Evolutionary conservation across 257 asterid genomes (phyloP).

Genomic region (Verbascum thapsus): DNA sequence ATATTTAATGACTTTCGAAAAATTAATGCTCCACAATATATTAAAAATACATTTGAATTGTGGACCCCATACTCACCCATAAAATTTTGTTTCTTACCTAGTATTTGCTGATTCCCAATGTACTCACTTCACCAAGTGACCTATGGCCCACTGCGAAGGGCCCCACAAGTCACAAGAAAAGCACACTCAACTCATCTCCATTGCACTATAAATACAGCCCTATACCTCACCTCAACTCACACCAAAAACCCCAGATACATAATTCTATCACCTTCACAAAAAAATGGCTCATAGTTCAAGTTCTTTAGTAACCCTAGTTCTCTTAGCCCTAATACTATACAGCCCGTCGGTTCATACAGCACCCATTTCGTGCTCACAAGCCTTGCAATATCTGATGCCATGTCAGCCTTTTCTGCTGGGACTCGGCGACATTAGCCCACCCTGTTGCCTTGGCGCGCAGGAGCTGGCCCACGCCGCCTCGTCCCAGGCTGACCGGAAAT

Average conservation of each 20-base stretch:
- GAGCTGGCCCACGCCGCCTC: neutral
- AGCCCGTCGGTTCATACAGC: neutral
- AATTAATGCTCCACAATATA: too few species aligned
- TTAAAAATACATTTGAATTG: too few species aligned
- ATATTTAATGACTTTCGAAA: too few species aligned
- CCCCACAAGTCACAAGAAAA: neutral
- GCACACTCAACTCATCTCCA: neutral
- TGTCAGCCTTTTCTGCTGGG: conserved; percentile 30
- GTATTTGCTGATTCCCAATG: neutral
- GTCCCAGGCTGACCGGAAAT: conserved; percentile 4
- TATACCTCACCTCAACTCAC: conserved; percentile 5
- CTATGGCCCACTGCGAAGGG: neutral
- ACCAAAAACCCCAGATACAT: neutral
- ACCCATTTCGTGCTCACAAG: conserved; percentile 27
- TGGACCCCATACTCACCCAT: too few species aligned
- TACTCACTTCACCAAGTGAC: conserved; percentile 6
- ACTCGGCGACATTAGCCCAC: neutral
- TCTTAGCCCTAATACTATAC: conserved; percentile 11
- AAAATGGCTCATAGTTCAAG: conserved; percentile 1
- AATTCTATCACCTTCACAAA: neutral
- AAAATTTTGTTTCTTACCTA: neutral
- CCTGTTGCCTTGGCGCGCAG: conserved; percentile 30
- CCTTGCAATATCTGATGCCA: conserved; percentile 23
- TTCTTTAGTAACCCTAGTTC: conserved; percentile 5
- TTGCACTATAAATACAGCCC: conserved; percentile 15